These are phyloP conservation scores for Tilletia indica DNA, from an alignment of 1,284 basidiomycete genomes.

Conservation along the genomic window DNA sequence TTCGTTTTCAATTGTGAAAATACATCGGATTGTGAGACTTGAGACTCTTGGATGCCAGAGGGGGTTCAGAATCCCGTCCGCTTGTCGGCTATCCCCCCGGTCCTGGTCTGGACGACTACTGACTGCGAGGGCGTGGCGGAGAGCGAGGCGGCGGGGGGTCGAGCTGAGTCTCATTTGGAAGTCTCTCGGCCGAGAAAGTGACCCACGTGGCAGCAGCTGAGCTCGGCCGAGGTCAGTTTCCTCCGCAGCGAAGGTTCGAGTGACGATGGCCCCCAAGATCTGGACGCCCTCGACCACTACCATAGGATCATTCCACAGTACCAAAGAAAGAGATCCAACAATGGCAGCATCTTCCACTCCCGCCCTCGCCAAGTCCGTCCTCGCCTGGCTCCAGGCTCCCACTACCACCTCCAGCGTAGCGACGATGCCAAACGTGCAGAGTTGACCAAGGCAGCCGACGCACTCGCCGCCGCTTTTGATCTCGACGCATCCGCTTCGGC, in stretches of 20 bases:
- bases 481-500: neutral
- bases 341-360: conserved; percentile 3
- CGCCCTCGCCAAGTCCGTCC: conserved; percentile 17
- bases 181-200: no score
- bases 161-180: no score
- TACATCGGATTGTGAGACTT: no score
- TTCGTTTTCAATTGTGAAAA: no score
- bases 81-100: no score
- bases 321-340: neutral
- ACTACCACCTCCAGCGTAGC: neutral
- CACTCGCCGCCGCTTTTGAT: conserved; percentile 4
- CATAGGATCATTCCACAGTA: neutral
- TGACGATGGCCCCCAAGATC: no score
- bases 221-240: no score
- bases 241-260: no score
- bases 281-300: neutral
- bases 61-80: no score
- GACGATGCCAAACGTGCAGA: conserved; percentile 15
- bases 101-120: neutral
- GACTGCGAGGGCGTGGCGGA: neutral
- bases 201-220: no score
- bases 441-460: conserved; percentile 23
- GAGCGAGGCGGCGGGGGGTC: neutral
- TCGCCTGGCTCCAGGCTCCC: conserved; percentile 22
- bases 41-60: no score